phyloP scores from a whole-genome alignment of 768 basidiomycete genomes.

The Termitomyces sp. region DNA sequence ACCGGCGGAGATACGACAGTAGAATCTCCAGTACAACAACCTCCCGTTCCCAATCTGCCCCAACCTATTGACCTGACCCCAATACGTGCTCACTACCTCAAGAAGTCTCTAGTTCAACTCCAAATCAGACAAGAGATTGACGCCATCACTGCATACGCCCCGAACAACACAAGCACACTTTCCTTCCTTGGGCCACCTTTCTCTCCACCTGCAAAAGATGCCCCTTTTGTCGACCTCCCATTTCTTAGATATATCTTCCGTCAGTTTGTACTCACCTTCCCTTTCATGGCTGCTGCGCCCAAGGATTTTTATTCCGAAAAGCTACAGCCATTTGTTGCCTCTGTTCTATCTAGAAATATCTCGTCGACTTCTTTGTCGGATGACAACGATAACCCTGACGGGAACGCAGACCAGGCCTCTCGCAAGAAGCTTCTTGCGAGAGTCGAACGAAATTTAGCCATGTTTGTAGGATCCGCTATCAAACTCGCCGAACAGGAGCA shows the following conservation, averaged over 20 bases:
- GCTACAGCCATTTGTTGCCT: conserved; percentile 89
- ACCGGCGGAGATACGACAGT: background rate
- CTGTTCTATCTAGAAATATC: conserved; percentile 76
- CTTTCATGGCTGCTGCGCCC: conserved; percentile 87
- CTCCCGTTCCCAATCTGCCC: background rate
- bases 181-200: conserved; percentile 91
- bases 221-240: conserved; percentile 66
- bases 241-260: conserved; percentile 87
- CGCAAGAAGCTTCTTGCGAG: conserved; percentile 68
- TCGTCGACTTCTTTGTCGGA: conserved; percentile 56
- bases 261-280: conserved; percentile 91
- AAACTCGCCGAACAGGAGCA: conserved; percentile 84
- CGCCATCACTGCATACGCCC: conserved; percentile 45
- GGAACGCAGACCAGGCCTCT: conserved; percentile 43
- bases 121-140: conserved; percentile 80
- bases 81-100: conserved; percentile 94
- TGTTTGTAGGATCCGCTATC: conserved; percentile 77
- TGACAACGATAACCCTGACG: conserved; percentile 37
- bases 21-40: background rate
- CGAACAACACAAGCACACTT: conserved; percentile 55
- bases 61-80: conserved; percentile 55
- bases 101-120: conserved; percentile 88
- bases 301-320: conserved; percentile 91
- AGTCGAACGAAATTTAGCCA: conserved; percentile 76
- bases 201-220: conserved; percentile 55